These are phyloP conservation scores for Trypethelium eluteriae DNA, from an alignment of 495 filamentous ascomycete genomes.

Conservation along the genomic window DNA sequence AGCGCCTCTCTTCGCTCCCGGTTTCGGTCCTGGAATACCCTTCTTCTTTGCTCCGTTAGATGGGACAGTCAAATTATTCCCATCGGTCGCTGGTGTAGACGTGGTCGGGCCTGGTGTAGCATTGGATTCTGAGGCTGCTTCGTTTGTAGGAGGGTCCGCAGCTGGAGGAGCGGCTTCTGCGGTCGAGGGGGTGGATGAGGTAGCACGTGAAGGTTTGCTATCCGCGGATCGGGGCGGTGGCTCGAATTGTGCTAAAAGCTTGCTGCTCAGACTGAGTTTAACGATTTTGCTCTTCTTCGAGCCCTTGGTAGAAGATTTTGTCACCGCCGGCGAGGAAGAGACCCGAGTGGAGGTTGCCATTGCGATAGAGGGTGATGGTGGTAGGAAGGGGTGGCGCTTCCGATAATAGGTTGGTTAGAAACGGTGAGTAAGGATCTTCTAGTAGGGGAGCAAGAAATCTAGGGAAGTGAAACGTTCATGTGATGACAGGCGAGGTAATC, in stretches of 20 bases:
- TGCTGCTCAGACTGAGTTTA: constrained; percentile 15
- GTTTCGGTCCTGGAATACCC: constrained; percentile 49
- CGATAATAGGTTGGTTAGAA: constrained; percentile 6
- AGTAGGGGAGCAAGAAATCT: not conserved
- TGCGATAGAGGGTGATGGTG: not conserved
- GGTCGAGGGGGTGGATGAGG: constrained; percentile 35
- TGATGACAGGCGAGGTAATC: not conserved
- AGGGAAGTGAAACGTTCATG: not conserved
- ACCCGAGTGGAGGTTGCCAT: constrained; percentile 21
- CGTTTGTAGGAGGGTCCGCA: constrained; percentile 48
- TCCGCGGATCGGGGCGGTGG: constrained; percentile 15
- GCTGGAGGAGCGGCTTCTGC: constrained; percentile 41
- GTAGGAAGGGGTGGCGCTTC: not conserved
- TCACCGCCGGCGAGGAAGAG: constrained; percentile 1
- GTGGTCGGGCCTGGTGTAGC: constrained; percentile 46
- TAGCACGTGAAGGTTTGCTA: constrained; percentile 27
- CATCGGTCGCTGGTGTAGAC: constrained; percentile 33
- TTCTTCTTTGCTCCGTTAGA: constrained; percentile 53
- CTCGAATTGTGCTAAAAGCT: constrained; percentile 17
- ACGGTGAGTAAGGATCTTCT: not conserved
- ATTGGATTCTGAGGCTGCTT: constrained; percentile 45
- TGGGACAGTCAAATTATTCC: constrained; percentile 41
- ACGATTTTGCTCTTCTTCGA: constrained; percentile 22
- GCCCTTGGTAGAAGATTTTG: constrained; percentile 17
- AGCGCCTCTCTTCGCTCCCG: constrained; percentile 50